Conservation (phyloP, 2,329 filamentous ascomycete genomes). For the Massarina eburnea region DNA sequence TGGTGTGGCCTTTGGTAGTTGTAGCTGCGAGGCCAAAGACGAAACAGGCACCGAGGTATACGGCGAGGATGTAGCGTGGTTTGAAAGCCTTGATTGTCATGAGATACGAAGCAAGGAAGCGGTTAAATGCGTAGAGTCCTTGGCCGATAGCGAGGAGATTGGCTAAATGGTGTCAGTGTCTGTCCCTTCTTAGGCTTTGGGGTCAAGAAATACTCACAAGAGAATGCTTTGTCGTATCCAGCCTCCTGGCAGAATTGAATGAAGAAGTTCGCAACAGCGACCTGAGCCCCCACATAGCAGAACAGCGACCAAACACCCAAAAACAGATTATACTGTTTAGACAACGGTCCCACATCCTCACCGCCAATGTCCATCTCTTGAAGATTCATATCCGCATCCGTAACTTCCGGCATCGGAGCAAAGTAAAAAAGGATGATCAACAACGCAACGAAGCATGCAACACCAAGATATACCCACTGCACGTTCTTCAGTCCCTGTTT, state of each 20-base stretch:
- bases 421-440: constrained; percentile 60
- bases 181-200: not conserved
- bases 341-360: constrained; percentile 11
- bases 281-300: constrained; percentile 60
- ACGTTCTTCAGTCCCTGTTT: constrained; percentile 46
- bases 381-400: constrained; percentile 56
- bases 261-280: constrained; percentile 52
- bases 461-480: constrained; percentile 63
- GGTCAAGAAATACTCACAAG: constrained; percentile 2
- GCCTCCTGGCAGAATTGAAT: constrained; percentile 17
- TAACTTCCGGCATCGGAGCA: constrained; percentile 59
- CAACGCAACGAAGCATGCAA: constrained; percentile 57
- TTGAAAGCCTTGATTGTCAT: constrained; percentile 33
- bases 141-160: constrained; percentile 17
- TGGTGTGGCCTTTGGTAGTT: constrained; percentile 10
- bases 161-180: constrained; percentile 1
- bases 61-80: constrained; percentile 43
- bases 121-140: constrained; percentile 15
- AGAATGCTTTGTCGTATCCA: constrained; percentile 10
- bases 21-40: constrained; percentile 15
- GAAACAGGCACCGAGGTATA: constrained; percentile 14
- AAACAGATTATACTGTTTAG: constrained; percentile 36
- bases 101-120: constrained; percentile 13
- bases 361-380: constrained; percentile 29
- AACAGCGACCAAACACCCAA: constrained; percentile 56